Evolutionary conservation across 495 filamentous ascomycete genomes (phyloP), one percentile per base, ranked within the genome.

Genomic region (Podospora pseudopauciseta): DNA sequence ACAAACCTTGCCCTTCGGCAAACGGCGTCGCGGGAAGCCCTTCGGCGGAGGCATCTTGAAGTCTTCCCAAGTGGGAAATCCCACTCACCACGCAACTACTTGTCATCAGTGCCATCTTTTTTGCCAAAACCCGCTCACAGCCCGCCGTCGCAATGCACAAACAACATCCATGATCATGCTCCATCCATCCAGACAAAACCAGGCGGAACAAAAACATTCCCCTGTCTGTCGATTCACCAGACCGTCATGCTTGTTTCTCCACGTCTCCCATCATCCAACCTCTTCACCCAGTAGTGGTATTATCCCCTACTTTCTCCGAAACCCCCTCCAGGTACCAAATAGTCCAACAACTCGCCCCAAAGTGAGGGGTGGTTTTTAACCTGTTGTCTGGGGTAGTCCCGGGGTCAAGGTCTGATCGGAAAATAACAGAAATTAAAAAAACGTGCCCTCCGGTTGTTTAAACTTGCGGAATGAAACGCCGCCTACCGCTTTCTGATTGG

Each of bases 381-480:
- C 23, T 23, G 23, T 26, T 16, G 28, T 61, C 28, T 27, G 59
- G 28, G 55, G 55, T 18, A 54, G 30, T 60, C 65, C 39, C 55
- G 55, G 60, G 62, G 63, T 39, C 61, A 61, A 63, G 63, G 68
- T 28, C 59, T 64, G 65, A 70, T 76, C 73, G 73, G 75, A 72
- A 75, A 75, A 73, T 75, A 73, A 65, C 65, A 56, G 61, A 73
- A 34, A 76, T 71, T 68, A 71, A 72, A 70, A 65, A 68, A 70
- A 74, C 69, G 71, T 74, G 74, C 72, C 32, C 28, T 59, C 60
- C 68, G 57, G 56, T 70, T 60, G 70, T 34, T 34, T 70, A 69
- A 67, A 66, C 64, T 49, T 70, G 71, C 73, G 74, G 74, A 76
- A 76, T 75, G 74, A 63, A 70, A 75, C 68, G 70, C 70, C 69